Conservation (phyloP, 2,329 filamentous ascomycete species). For the Tothia fuscella region DNA sequence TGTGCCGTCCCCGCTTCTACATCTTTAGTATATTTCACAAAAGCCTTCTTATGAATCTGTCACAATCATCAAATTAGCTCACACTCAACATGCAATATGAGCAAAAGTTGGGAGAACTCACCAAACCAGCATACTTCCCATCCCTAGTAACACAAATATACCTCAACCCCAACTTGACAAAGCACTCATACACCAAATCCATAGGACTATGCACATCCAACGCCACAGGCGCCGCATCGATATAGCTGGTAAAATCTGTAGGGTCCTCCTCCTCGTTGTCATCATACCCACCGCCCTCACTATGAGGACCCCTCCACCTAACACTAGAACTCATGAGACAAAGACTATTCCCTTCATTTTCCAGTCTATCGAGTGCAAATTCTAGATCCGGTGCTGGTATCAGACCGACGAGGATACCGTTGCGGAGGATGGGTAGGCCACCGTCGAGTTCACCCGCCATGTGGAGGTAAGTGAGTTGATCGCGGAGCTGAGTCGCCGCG, state of each 20-base stretch:
- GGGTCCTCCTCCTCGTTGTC: conserved; percentile 48
- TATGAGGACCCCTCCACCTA: conserved; percentile 34
- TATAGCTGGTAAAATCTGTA: conserved; percentile 79
- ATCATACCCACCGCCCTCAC: conserved; percentile 24
- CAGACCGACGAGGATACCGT: conserved; percentile 71
- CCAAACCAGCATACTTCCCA: conserved; percentile 78
- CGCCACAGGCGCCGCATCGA: conserved; percentile 84
- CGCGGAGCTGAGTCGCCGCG: conserved; percentile 60
- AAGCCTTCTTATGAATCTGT: conserved; percentile 86
- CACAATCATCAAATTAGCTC: conserved; percentile 4
- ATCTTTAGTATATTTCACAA: conserved; percentile 88
- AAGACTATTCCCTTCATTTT: conserved; percentile 57
- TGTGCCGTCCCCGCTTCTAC: too few relatives aligned
- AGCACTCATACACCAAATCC: conserved; percentile 93
- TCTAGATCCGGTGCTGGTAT: conserved; percentile 92
- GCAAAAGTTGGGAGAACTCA: conserved; percentile 32
- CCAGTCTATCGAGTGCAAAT: conserved; percentile 76
- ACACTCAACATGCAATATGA: neutral
- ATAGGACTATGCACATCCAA: conserved; percentile 83
- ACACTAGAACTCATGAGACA: conserved; percentile 71
- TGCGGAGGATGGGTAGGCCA: conserved; percentile 72
- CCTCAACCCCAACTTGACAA: conserved; percentile 81
- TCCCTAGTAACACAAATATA: conserved; percentile 84
- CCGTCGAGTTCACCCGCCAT: conserved; percentile 82
- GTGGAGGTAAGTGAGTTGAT: conserved; percentile 72